Evolutionary conservation across 2,329 filamentous ascomycete species (phyloP).

Genomic region (Biscogniauxia mediterranea): DNA sequence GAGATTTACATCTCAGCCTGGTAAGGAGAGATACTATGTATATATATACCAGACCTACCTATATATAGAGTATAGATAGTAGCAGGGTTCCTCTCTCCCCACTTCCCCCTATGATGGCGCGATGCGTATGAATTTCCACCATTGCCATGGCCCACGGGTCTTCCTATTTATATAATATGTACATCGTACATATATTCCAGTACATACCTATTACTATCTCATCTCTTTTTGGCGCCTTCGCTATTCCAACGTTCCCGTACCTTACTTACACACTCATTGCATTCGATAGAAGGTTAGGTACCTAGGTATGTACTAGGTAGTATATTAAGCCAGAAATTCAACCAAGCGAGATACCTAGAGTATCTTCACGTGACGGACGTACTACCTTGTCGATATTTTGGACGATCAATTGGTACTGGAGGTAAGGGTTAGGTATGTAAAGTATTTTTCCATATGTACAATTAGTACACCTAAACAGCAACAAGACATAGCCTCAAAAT

Average conservation of each 20-base stretch:
- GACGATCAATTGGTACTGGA: too few relatives aligned
- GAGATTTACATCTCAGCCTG: background rate
- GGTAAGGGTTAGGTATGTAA: too few relatives aligned
- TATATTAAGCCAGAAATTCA: too few relatives aligned
- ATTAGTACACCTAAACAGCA: too few relatives aligned
- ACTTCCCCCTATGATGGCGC: background rate
- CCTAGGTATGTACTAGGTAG: too few relatives aligned
- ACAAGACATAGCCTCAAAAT: too few relatives aligned
- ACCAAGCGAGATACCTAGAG: too few relatives aligned
- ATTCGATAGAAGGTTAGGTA: too few relatives aligned
- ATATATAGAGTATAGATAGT: background rate
- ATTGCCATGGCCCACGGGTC: background rate
- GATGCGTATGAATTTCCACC: background rate
- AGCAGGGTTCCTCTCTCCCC: background rate
- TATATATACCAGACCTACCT: background rate
- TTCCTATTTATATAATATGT: background rate
- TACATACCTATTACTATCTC: background rate
- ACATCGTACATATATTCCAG: too few relatives aligned
- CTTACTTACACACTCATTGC: too few relatives aligned
- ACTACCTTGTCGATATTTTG: background rate
- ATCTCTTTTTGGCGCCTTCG: background rate
- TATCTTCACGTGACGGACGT: background rate
- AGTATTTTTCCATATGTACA: too few relatives aligned
- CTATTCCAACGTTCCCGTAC: background rate
- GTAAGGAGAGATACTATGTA: background rate